phyloP scores from a whole-genome alignment of 192 early-diverging fungal species.

The Lunasporangiospora selenospora region DNA sequence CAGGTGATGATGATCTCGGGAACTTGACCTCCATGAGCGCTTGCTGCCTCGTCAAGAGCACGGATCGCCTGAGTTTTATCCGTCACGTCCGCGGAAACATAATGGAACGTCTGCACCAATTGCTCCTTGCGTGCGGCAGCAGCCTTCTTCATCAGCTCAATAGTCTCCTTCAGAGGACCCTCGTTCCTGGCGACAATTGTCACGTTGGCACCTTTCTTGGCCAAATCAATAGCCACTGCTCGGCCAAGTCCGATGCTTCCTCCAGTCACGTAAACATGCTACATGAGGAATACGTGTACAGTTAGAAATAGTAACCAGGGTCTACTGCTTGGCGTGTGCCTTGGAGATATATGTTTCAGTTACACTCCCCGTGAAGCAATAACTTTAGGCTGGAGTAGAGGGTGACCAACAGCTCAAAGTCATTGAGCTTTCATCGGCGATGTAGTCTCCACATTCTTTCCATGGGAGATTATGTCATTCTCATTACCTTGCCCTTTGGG shows the following conservation, averaged over 20 bases:
- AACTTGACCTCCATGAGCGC: constrained; percentile 53
- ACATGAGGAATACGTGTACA: not conserved
- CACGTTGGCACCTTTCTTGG: constrained; percentile 71
- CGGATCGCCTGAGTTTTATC: constrained; percentile 54
- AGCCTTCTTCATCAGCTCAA: constrained; percentile 61
- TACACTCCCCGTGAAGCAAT: no score
- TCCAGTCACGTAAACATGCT: constrained; percentile 79
- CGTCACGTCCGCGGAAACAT: constrained; percentile 70
- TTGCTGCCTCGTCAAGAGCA: constrained; percentile 64
- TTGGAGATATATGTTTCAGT: no score
- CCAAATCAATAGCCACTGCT: constrained; percentile 66
- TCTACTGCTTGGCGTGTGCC: no score
- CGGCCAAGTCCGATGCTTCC: constrained; percentile 78
- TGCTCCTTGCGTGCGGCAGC: constrained; percentile 11
- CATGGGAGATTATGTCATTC: no score
- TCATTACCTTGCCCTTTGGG: constrained; percentile 34
- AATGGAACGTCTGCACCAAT: constrained; percentile 53
- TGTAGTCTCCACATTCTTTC: no score
- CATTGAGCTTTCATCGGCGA: no score
- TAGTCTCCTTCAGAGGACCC: constrained; percentile 55
- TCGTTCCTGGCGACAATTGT: constrained; percentile 68
- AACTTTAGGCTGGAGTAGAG: no score
- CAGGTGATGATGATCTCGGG: constrained; percentile 64
- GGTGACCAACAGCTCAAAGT: no score
- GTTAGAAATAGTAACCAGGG: no score